These are phyloP conservation scores for Tilletia indica DNA, from an alignment of 1,284 basidiomycete species.

Conservation along the genomic window DNA sequence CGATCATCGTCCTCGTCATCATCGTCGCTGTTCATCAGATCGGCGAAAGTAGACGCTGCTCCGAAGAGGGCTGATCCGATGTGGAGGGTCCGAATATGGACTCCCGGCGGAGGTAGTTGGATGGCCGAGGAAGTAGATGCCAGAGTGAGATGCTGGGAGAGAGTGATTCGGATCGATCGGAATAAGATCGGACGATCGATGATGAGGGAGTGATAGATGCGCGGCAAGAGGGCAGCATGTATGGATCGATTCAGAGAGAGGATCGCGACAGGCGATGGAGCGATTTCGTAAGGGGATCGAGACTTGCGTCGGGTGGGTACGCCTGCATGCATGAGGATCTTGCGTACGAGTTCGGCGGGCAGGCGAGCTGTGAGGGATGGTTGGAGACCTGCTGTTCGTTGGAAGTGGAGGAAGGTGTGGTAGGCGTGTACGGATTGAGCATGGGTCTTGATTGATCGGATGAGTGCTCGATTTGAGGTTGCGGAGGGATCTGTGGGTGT, in stretches of 20 bases:
- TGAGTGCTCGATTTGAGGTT: too few species aligned
- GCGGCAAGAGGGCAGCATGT: slow-evolving; percentile 5
- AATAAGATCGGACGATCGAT: slow-evolving; percentile 3
- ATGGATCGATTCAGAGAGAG: not conserved
- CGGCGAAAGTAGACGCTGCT: not conserved
- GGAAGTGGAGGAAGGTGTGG: slow-evolving; percentile 15
- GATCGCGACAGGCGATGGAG: slow-evolving; percentile 10
- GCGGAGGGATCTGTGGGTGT: too few species aligned
- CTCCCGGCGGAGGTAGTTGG: not conserved
- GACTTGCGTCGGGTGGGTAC: not conserved
- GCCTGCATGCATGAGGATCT: slow-evolving; percentile 13
- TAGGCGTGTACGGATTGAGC: not conserved
- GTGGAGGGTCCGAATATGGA: slow-evolving; percentile 4
- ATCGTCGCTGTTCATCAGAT: not conserved
- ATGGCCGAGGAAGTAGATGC: not conserved
- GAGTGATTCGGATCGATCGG: slow-evolving; percentile 7
- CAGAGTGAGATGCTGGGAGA: not conserved
- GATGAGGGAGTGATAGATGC: slow-evolving; percentile 13
- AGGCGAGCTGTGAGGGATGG: not conserved
- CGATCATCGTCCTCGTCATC: not conserved
- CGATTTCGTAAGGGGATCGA: not conserved
- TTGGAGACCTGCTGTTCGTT: slow-evolving; percentile 11
- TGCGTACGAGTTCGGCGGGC: slow-evolving; percentile 8
- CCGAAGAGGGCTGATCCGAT: slow-evolving; percentile 18
- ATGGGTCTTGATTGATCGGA: not conserved